phyloP scores from a whole-genome alignment of 2,329 filamentous ascomycete species.

The Neoscytalidium dimidiatum region DNA sequence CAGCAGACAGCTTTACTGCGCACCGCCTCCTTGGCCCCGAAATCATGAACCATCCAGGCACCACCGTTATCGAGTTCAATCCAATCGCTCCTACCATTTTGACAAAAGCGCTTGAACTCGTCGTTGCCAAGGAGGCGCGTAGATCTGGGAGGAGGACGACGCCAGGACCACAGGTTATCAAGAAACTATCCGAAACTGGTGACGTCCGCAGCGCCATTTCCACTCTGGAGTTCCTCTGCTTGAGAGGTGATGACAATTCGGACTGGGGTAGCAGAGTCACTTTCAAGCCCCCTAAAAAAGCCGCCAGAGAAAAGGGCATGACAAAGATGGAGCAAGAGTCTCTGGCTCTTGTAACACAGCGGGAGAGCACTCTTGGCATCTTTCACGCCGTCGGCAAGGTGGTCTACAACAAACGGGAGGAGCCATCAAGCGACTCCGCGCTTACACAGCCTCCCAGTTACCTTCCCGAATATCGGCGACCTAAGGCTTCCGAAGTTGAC shows the following conservation, averaged over 20 bases:
- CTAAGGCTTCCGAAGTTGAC: slow-evolving; percentile 47
- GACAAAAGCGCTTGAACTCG: slow-evolving; percentile 76
- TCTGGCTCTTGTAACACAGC: slow-evolving; percentile 77
- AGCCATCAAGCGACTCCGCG: slow-evolving; percentile 19
- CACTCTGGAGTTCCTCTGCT: slow-evolving; percentile 86
- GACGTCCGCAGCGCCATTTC: slow-evolving; percentile 93
- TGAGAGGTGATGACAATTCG: slow-evolving; percentile 75
- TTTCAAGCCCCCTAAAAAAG: slow-evolving; percentile 65
- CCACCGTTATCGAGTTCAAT: slow-evolving; percentile 88
- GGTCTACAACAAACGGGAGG: slow-evolving; percentile 87
- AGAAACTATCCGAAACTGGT: slow-evolving; percentile 79
- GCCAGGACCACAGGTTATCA: slow-evolving; percentile 77
- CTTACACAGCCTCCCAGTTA: slow-evolving; percentile 48
- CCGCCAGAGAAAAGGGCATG: slow-evolving; percentile 59
- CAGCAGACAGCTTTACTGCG: slow-evolving; percentile 88
- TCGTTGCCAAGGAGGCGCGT: slow-evolving; percentile 82
- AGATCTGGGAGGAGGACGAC: slow-evolving; percentile 74
- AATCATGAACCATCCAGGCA: slow-evolving; percentile 77
- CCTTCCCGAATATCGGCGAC: slow-evolving; percentile 46
- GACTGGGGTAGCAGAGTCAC: slow-evolving; percentile 80
- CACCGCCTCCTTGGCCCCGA: slow-evolving; percentile 86
- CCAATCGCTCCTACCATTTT: slow-evolving; percentile 84
- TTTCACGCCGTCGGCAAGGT: slow-evolving; percentile 97
- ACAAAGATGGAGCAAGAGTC: slow-evolving; percentile 80
- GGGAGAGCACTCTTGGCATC: slow-evolving; percentile 87